Percentiles rank a stretch among this genome's conserved stretches.
phyloP scores from a whole-genome alignment of 2,329 filamentous ascomycete species.

The Cytospora chrysosperma region DNA sequence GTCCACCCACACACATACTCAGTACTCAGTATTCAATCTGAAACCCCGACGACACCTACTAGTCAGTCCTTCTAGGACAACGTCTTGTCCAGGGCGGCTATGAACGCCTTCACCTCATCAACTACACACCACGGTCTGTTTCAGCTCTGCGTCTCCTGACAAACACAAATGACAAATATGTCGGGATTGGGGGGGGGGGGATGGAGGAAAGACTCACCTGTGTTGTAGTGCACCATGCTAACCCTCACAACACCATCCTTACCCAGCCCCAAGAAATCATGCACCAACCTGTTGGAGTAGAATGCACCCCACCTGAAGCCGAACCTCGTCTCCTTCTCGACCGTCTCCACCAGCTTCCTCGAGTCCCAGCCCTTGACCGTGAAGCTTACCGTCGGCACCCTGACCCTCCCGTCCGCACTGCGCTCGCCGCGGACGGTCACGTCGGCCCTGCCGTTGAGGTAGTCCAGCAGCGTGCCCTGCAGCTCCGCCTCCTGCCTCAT shows the following conservation, averaged over 20 bases:
- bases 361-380: slow-evolving; percentile 53
- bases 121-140: slow-evolving; percentile 37
- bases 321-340: slow-evolving; percentile 54
- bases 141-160: slow-evolving; percentile 20
- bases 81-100: slow-evolving; percentile 52
- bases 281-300: slow-evolving; percentile 58
- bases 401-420: slow-evolving; percentile 43
- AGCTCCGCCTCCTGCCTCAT: slow-evolving; percentile 56
- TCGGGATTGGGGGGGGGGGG: not conserved
- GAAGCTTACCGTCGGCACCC: slow-evolving; percentile 66
- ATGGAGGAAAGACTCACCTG: slow-evolving; percentile 41
- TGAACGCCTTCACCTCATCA: slow-evolving; percentile 54
- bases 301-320: slow-evolving; percentile 63
- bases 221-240: slow-evolving; percentile 67
- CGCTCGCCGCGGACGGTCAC: slow-evolving; percentile 57
- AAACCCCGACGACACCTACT: not conserved
- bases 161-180: not conserved
- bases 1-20: no score
- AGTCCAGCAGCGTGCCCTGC: slow-evolving; percentile 55
- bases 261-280: slow-evolving; percentile 54
- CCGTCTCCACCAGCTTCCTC: slow-evolving; percentile 51
- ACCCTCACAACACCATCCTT: slow-evolving; percentile 64
- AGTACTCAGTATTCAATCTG: no score
- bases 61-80: slow-evolving; percentile 33
- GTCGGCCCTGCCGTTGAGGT: slow-evolving; percentile 49